Conservation (phyloP, 2,329 filamentous ascomycete species). For the Hypoxylon sp. region DNA sequence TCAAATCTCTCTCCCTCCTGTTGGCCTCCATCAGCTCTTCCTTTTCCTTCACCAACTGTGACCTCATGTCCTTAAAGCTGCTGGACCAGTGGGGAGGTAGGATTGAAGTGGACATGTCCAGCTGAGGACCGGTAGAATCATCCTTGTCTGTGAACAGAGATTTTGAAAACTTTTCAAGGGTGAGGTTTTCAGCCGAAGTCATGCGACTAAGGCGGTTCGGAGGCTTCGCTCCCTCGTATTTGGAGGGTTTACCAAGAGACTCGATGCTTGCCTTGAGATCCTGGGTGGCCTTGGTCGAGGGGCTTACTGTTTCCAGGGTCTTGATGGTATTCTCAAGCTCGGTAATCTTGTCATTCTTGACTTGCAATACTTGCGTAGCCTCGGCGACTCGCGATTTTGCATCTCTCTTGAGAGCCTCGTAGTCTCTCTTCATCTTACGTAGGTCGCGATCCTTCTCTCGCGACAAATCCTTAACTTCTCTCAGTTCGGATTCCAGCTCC, state of each 20-base stretch:
- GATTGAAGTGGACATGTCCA: conserved; percentile 5
- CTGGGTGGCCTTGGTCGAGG: conserved; percentile 40
- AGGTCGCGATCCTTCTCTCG: conserved; percentile 63
- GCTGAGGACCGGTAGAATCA: conserved; percentile 6
- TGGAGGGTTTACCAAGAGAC: conserved; percentile 43
- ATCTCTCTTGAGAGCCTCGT: conserved; percentile 65
- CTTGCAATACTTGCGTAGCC: conserved; percentile 65
- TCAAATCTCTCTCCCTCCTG: conserved; percentile 37
- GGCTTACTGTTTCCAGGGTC: conserved; percentile 54
- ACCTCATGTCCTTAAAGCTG: conserved; percentile 49
- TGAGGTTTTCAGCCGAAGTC: conserved; percentile 46
- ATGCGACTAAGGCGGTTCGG: conserved; percentile 36
- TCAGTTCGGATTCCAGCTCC: conserved; percentile 58
- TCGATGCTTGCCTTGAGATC: conserved; percentile 46
- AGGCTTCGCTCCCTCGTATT: conserved; percentile 35
- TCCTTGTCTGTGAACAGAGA: conserved; percentile 41
- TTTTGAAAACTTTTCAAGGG: conserved; percentile 46
- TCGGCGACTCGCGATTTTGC: conserved; percentile 67
- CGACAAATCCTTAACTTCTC: conserved; percentile 58
- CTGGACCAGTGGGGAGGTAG: conserved; percentile 45
- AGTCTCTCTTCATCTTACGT: conserved; percentile 63
- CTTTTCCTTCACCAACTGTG: conserved; percentile 45
- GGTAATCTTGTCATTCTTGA: conserved; percentile 68
- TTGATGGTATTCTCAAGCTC: conserved; percentile 66
- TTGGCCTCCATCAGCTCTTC: conserved; percentile 33